These are phyloP conservation scores for Russula sp. DNA, from an alignment of 768 basidiomycete genomes.

Conservation along the genomic window DNA sequence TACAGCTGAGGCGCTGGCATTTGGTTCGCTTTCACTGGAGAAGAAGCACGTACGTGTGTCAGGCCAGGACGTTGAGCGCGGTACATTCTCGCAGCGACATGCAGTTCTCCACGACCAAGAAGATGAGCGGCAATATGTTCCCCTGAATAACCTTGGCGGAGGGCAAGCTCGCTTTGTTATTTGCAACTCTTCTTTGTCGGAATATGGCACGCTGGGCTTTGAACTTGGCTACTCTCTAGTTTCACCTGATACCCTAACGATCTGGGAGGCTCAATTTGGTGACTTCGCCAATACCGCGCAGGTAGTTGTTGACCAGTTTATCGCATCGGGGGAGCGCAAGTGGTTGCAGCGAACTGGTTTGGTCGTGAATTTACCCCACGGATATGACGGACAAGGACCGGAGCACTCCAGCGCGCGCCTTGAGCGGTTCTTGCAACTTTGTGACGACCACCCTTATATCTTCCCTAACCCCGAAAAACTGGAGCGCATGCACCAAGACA, in stretches of 20 bases:
- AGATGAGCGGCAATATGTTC: conserved; percentile 86
- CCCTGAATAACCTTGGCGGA: conserved; percentile 82
- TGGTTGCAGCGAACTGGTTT: conserved; percentile 94
- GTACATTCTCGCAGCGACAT: conserved; percentile 98
- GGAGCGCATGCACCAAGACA: conserved; percentile 96
- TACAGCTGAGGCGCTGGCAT: conserved; percentile 95
- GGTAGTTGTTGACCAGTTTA: conserved; percentile 98
- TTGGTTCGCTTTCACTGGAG: conserved; percentile 90
- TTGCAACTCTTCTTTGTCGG: conserved; percentile 96
- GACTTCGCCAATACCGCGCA: conserved; percentile 98
- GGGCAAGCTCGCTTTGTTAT: conserved; percentile 92
- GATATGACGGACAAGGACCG: conserved; percentile 97
- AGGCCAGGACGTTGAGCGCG: conserved; percentile 97
- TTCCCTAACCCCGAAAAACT: conserved; percentile 88
- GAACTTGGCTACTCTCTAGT: conserved; percentile 98
- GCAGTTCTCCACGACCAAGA: conserved; percentile 95
- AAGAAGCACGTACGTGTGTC: conserved; percentile 93
- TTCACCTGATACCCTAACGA: conserved; percentile 84
- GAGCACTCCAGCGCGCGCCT: conserved; percentile 96
- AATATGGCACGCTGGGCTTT: conserved; percentile 92
- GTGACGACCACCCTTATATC: conserved; percentile 91
- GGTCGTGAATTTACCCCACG: conserved; percentile 87
- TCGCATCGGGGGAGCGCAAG: conserved; percentile 95
- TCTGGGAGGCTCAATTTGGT: conserved; percentile 99
- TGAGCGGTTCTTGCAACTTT: conserved; percentile 96